Base-by-base conservation (phyloP, 257 asterid species). In the Vinca minor region DNA sequence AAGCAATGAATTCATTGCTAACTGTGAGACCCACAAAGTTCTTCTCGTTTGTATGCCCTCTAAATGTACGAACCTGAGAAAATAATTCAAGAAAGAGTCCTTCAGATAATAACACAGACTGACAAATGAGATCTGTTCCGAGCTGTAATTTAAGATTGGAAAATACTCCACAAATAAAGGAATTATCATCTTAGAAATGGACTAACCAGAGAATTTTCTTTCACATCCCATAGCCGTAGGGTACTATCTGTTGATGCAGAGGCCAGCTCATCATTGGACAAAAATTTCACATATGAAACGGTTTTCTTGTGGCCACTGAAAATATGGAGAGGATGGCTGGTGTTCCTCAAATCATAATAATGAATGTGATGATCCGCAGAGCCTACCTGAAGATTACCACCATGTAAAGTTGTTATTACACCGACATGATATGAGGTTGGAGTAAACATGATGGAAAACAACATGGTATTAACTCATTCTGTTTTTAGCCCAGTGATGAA, bases 11-110 rank as follows among this genome's bases (percentile, higher is more conserved):
- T 64, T 79, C 81, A 28, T 47, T 72, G 74, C 42, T 79, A 34
- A 79, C 81, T 2, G 84, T 25, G 49, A 79, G 74, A 55, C 81
- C 84, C 44, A 79, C 84, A 10, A 79, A 79, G 42, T 79, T 79
- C 69, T 75, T 79, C 78, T 79, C 84, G 56, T 79, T 79, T n/a
- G 78, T 75, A 52, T 79, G 84, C 60, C 84, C 84, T 72, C 77
- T 69, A 52, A 69, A 77, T 34, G 78, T 70, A 15, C 79, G 70
- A 35, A 78, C 77, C 83, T 78, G 65, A 54, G 32, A 53, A 36
- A 65, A 12, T 5, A 34, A 13, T 29, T 11, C 21, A 35, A 26
- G 44, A 50, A 31, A 5, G 38, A 39, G 48, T 10, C 14, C 13
- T n/a, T 55, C 46, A 23, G 14, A 58, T 20, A 15, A 1, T 35